Evolutionary conservation across 495 filamentous ascomycete genomes (phyloP).

Genomic region (Glarea lozoyensis): DNA sequence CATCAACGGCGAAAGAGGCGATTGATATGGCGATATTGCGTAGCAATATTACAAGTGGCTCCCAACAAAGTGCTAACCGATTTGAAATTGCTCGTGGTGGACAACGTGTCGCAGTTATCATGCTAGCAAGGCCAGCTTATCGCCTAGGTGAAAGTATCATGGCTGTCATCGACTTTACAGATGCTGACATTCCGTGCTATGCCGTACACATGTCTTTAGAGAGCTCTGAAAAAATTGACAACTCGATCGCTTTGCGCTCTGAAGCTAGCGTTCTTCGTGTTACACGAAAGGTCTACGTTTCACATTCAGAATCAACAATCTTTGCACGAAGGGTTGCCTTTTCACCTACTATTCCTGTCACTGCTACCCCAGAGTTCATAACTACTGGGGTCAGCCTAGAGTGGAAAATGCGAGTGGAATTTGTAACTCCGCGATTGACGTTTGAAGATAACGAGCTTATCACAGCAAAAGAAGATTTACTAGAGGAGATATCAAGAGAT

Average conservation of each 20-base stretch:
- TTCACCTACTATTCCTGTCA: slow-evolving; percentile 66
- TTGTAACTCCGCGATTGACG: slow-evolving; percentile 56
- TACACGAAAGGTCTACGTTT: slow-evolving; percentile 70
- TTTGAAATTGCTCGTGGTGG: slow-evolving; percentile 93
- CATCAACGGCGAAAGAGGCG: slow-evolving; percentile 63
- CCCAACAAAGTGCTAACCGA: slow-evolving; percentile 64
- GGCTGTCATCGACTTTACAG: slow-evolving; percentile 71
- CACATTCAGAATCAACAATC: slow-evolving; percentile 68
- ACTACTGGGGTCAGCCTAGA: slow-evolving; percentile 77
- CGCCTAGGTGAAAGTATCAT: slow-evolving; percentile 80
- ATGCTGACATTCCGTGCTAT: slow-evolving; percentile 67
- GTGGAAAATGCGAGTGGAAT: slow-evolving; percentile 85
- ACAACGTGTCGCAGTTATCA: slow-evolving; percentile 74
- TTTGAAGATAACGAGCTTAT: slow-evolving; percentile 6
- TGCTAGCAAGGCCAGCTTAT: slow-evolving; percentile 84
- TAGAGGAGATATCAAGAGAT: slow-evolving; percentile 58
- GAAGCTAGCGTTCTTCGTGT: slow-evolving; percentile 75
- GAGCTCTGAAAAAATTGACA: slow-evolving; percentile 68
- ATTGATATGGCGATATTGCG: slow-evolving; percentile 85
- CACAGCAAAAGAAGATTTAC: slow-evolving; percentile 23
- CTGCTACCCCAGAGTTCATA: slow-evolving; percentile 78
- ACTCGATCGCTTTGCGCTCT: slow-evolving; percentile 72
- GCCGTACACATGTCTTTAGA: slow-evolving; percentile 70
- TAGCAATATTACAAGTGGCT: slow-evolving; percentile 53
- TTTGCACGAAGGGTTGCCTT: slow-evolving; percentile 74